Conservation (phyloP, 2,329 filamentous ascomycete species). For the Ilyonectria mors-panacis region DNA sequence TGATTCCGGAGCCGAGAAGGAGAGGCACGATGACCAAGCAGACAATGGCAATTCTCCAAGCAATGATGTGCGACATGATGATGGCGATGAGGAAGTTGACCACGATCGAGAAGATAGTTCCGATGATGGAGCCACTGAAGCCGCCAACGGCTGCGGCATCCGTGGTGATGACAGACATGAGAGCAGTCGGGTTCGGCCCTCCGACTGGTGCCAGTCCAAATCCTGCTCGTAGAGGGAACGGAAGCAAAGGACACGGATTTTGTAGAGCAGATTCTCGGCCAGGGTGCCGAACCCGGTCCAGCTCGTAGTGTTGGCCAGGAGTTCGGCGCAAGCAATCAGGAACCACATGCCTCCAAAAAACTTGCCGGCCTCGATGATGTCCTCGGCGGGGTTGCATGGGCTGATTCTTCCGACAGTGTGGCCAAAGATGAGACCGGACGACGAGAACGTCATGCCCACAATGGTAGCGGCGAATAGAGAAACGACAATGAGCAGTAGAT, state of each 20-base stretch:
- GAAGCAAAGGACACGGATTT: constrained; percentile 74
- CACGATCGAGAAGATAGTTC: constrained; percentile 76
- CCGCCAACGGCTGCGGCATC: constrained; percentile 78
- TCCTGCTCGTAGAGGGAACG: constrained; percentile 76
- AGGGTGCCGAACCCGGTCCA: constrained; percentile 63
- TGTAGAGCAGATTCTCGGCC: constrained; percentile 76
- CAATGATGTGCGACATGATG: constrained; percentile 78
- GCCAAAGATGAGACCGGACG: constrained; percentile 67
- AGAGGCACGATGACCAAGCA: constrained; percentile 78
- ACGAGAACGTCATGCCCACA: constrained; percentile 68
- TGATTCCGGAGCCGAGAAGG: constrained; percentile 77
- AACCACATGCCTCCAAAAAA: constrained; percentile 73
- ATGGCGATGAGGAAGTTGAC: constrained; percentile 79
- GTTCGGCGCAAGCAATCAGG: constrained; percentile 63
- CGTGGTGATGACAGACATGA: constrained; percentile 78
- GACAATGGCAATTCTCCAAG: constrained; percentile 83
- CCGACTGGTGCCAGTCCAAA: constrained; percentile 79
- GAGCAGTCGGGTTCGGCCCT: constrained; percentile 70
- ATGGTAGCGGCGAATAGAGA: constrained; percentile 63
- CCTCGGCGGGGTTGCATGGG: constrained; percentile 59
- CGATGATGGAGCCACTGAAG: constrained; percentile 79
- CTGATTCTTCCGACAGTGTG: constrained; percentile 61
- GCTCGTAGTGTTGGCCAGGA: constrained; percentile 70
- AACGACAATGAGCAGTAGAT: constrained; percentile 56
- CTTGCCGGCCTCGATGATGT: constrained; percentile 55